Evolutionary conservation across 768 basidiomycete genomes (phyloP).

Genomic region (Boletus sp.): DNA sequence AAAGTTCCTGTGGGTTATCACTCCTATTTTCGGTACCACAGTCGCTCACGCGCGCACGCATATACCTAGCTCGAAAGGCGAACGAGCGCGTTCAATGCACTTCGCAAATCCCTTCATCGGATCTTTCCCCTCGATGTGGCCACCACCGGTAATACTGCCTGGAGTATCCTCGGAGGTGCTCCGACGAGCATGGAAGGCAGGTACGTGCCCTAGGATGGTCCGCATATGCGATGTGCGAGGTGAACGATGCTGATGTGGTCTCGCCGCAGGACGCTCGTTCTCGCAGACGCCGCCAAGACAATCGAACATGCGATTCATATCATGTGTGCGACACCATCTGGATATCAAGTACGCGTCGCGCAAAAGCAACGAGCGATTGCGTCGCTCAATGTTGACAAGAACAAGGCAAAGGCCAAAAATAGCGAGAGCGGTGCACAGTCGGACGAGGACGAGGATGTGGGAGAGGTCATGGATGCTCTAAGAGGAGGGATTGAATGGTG

Average conservation of each 20-base stretch:
- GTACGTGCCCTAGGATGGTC: constrained; percentile 11
- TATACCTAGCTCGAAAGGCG: constrained; percentile 34
- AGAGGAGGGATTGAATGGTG: constrained; percentile 2
- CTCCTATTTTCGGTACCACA: background rate
- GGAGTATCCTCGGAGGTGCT: constrained; percentile 22
- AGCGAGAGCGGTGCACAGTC: background rate
- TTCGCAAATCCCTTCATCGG: constrained; percentile 39
- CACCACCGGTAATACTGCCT: constrained; percentile 17
- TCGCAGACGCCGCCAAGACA: constrained; percentile 41
- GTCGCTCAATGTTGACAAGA: constrained; percentile 16
- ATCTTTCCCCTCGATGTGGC: constrained; percentile 11
- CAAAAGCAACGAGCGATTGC: constrained; percentile 36
- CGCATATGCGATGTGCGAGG: no score
- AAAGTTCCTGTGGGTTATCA: constrained; percentile 38
- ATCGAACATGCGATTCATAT: constrained; percentile 48
- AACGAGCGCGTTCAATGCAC: constrained; percentile 33
- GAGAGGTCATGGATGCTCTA: constrained; percentile 14
- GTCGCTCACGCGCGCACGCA: background rate
- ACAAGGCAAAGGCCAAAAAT: background rate
- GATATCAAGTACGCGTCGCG: constrained; percentile 42
- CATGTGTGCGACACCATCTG: constrained; percentile 47
- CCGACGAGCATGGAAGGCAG: constrained; percentile 19
- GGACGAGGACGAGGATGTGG: constrained; percentile 2
- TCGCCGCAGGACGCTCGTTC: constrained; percentile 36
- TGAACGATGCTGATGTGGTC: background rate